Evolutionary conservation across 225 moss, liverwort and hornwort genomes (phyloP), one percentile per base, ranked within the genome.

Genomic region (Polytrichum formosum): DNA sequence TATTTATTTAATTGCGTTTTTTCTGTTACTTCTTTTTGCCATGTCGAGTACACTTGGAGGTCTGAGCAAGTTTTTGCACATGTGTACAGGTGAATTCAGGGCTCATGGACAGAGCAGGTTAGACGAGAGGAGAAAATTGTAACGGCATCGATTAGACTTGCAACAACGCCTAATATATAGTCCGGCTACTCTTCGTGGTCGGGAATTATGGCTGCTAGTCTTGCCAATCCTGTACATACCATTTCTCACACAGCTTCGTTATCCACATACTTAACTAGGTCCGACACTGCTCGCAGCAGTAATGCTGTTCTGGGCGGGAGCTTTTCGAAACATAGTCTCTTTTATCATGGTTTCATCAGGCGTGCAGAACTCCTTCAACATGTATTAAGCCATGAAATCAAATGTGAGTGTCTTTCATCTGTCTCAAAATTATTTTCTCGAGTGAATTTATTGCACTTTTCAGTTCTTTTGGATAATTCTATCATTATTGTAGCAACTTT

Each of bases 301-400:
- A 64, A 35, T 7, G 70, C 62, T 64, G 66, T 84, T 26, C 58
- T 77, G n/a, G 79, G 79, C 79, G 67, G 76, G 27, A 56, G 72
- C 28, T 70, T 70, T 31, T 66, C 60, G 18, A 84, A 79, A 67
- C 64, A 54, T 56, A 65, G 62, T 67, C 70, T 79, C 31, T 77
- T 75, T 30, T 81, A 87, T 37, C 66, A 81, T 77, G 84, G 73
- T 55, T 81, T 84, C 63, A 79, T 79, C 25, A 84, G 77, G 61
- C 84, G 81, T 35, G 75, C 81, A 64, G 81, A 87, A 53, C 67
- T 72, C 54, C 56, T 72, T 26, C 74, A 73, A 56, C 79, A 73
- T 73, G 72, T 64, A 18, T 27, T 69, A 26, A 72, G 56, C 53
- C 72, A 74, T 63, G 67, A 35, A 17, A 37, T 71, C 27, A 79